phyloP scores from a whole-genome alignment of 2,329 filamentous ascomycete species.

The Penicillium sp. region DNA sequence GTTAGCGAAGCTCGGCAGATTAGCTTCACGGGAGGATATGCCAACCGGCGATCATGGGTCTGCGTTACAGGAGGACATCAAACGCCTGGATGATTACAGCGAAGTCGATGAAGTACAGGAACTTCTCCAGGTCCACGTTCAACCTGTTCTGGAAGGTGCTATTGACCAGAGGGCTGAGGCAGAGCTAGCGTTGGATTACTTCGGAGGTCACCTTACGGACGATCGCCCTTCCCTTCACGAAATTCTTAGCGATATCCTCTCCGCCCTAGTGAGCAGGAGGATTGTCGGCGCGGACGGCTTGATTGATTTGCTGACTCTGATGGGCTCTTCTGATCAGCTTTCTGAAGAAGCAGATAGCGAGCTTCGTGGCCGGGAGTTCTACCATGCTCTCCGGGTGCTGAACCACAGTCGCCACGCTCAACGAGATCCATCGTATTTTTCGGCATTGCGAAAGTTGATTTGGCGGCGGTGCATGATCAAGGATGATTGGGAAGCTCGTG shows the following conservation, averaged over 20 bases:
- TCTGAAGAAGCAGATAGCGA: slow-evolving; percentile 48
- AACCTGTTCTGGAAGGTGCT: slow-evolving; percentile 65
- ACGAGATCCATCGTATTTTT: slow-evolving; percentile 42
- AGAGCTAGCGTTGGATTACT: slow-evolving; percentile 71
- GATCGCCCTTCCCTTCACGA: slow-evolving; percentile 66
- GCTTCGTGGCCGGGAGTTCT: slow-evolving; percentile 65
- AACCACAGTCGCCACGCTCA: slow-evolving; percentile 57
- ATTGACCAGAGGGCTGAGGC: slow-evolving; percentile 78
- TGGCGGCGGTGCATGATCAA: slow-evolving; percentile 85
- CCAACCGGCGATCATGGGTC: slow-evolving; percentile 24
- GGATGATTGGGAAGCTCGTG: slow-evolving; percentile 80
- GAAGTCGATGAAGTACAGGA: slow-evolving; percentile 78
- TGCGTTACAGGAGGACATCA: slow-evolving; percentile 46
- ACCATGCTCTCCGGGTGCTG: slow-evolving; percentile 63
- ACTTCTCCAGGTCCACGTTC: slow-evolving; percentile 68
- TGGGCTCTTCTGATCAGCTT: slow-evolving; percentile 53
- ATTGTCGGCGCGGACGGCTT: slow-evolving; percentile 60
- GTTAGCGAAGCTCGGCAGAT: slow-evolving; percentile 74
- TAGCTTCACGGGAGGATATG: slow-evolving; percentile 59
- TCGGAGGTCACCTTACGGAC: slow-evolving; percentile 53
- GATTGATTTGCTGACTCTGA: slow-evolving; percentile 70
- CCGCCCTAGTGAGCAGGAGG: slow-evolving; percentile 68
- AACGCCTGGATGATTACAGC: slow-evolving; percentile 62
- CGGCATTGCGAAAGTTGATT: slow-evolving; percentile 50
- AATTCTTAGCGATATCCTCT: slow-evolving; percentile 69